Evolutionary conservation across 495 filamentous ascomycete genomes (phyloP).

Genomic region (Xylaria bambusicola): DNA sequence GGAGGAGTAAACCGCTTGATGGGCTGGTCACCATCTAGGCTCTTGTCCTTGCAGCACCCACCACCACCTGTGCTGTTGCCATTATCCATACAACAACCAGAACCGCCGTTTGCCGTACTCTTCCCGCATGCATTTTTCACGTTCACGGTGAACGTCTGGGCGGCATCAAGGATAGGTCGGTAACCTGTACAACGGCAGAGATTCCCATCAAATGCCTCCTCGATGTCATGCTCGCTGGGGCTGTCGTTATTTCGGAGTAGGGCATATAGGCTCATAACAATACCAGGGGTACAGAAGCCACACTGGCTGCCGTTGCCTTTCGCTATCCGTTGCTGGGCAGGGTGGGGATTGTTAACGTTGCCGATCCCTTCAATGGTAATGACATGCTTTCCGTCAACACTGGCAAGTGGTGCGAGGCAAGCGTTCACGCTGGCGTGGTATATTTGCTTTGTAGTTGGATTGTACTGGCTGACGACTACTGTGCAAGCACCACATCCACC

Average conservation of each 20-base stretch:
- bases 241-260: slow-evolving; percentile 71
- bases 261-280: slow-evolving; percentile 93
- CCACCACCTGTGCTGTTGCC: slow-evolving; percentile 40
- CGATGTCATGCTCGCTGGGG: slow-evolving; percentile 73
- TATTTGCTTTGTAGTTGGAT: slow-evolving; percentile 84
- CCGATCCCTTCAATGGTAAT: slow-evolving; percentile 99
- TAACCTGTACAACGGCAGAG: slow-evolving; percentile 96
- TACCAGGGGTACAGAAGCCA: slow-evolving; percentile 93
- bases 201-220: slow-evolving; percentile 94
- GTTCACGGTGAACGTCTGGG: slow-evolving; percentile 66
- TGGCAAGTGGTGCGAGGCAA: slow-evolving; percentile 87
- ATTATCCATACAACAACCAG: slow-evolving; percentile 71
- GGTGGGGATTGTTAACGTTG: slow-evolving; percentile 82
- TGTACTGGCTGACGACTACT: slow-evolving; percentile 90
- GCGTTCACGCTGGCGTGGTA: slow-evolving; percentile 95
- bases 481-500: slow-evolving; percentile 97
- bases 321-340: slow-evolving; percentile 88
- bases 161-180: slow-evolving; percentile 89
- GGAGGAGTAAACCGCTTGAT: slow-evolving; percentile 76
- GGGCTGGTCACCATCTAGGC: slow-evolving; percentile 48
- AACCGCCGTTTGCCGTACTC: slow-evolving; percentile 60
- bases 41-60: slow-evolving; percentile 61
- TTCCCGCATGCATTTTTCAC: slow-evolving; percentile 55
- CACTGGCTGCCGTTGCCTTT: slow-evolving; percentile 69
- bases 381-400: slow-evolving; percentile 96